phyloP scores from a whole-genome alignment of 1,139 yeast genomes.

The Torulaspora globosa region DNA sequence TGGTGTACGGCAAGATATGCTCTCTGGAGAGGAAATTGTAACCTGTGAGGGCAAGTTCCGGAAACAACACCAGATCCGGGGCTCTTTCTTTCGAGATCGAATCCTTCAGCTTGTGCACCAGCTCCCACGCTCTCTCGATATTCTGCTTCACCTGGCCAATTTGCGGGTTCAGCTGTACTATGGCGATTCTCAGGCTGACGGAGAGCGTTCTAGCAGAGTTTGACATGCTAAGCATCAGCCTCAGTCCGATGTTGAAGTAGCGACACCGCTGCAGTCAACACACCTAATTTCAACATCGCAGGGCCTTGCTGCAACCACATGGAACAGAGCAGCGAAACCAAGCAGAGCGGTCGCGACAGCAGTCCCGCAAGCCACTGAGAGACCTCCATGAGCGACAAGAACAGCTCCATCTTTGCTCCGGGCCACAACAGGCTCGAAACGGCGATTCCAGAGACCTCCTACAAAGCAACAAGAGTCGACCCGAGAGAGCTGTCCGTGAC shows the following conservation, averaged over 20 bases:
- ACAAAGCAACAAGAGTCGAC: constrained; percentile 1
- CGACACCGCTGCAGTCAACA: too few relatives aligned
- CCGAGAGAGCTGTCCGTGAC: constrained; percentile 5
- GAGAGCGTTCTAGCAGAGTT: constrained; percentile 11
- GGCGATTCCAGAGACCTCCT: constrained; percentile 9
- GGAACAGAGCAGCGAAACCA: background rate
- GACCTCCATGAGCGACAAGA: background rate
- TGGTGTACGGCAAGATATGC: constrained; percentile 62
- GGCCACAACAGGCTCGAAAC: constrained; percentile 17
- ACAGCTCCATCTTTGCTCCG: constrained; percentile 12
- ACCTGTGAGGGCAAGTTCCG: constrained; percentile 85
- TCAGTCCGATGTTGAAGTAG: too few relatives aligned
- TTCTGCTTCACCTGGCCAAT: constrained; percentile 59
- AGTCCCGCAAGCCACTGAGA: background rate
- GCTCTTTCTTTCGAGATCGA: constrained; percentile 17
- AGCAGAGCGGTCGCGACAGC: too few relatives aligned
- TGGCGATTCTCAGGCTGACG: constrained; percentile 54
- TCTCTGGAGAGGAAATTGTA: constrained; percentile 56
- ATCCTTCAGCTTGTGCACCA: constrained; percentile 27
- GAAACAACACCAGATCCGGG: constrained; percentile 68
- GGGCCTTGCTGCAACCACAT: too few relatives aligned
- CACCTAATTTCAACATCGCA: too few relatives aligned
- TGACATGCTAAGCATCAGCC: background rate
- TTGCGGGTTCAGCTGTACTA: constrained; percentile 64
- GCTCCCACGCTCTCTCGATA: constrained; percentile 43